Evolutionary conservation across 495 filamentous ascomycete species (phyloP).

Genomic region (Aeminium ludgeri): DNA sequence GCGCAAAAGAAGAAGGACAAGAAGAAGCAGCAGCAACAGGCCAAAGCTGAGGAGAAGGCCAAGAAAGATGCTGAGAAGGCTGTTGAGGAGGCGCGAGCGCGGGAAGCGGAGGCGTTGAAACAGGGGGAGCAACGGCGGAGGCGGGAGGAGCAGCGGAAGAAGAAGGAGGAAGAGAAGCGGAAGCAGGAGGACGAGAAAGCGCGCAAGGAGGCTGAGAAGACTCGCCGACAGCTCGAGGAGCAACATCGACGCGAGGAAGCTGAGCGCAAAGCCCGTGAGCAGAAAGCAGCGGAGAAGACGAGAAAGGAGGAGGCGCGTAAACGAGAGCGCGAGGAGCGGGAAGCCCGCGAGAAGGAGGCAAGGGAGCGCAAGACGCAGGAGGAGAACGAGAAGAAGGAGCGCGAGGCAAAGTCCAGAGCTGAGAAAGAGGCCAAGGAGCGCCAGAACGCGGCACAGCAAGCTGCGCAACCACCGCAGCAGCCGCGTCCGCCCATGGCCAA

Average conservation of each 20-base stretch:
- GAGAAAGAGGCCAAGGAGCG: constrained; percentile 42
- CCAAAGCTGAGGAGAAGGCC: constrained; percentile 77
- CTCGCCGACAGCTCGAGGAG: constrained; percentile 61
- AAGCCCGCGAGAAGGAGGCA: constrained; percentile 44
- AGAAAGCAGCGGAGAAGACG: constrained; percentile 55
- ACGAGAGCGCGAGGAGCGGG: constrained; percentile 60
- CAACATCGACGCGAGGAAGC: constrained; percentile 64
- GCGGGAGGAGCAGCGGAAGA: constrained; percentile 79
- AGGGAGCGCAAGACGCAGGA: constrained; percentile 37
- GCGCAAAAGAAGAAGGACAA: constrained; percentile 88
- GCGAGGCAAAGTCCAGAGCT: constrained; percentile 22
- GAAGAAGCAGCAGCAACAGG: constrained; percentile 65
- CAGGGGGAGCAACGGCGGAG: constrained; percentile 61
- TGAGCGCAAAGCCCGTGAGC: constrained; percentile 56
- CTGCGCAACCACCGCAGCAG: constrained; percentile 24
- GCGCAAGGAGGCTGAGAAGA: constrained; percentile 63
- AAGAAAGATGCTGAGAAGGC: constrained; percentile 75
- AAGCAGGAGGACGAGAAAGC: constrained; percentile 73
- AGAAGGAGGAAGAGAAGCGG: constrained; percentile 82
- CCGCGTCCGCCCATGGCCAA: constrained; percentile 15
- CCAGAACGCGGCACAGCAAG: constrained; percentile 39
- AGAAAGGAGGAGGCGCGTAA: constrained; percentile 43
- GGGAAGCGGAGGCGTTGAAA: constrained; percentile 62
- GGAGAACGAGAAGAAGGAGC: constrained; percentile 32
- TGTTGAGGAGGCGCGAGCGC: constrained; percentile 66